phyloP scores from a whole-genome alignment of 805 yeast genomes.

The Candida multigemmis region DNA sequence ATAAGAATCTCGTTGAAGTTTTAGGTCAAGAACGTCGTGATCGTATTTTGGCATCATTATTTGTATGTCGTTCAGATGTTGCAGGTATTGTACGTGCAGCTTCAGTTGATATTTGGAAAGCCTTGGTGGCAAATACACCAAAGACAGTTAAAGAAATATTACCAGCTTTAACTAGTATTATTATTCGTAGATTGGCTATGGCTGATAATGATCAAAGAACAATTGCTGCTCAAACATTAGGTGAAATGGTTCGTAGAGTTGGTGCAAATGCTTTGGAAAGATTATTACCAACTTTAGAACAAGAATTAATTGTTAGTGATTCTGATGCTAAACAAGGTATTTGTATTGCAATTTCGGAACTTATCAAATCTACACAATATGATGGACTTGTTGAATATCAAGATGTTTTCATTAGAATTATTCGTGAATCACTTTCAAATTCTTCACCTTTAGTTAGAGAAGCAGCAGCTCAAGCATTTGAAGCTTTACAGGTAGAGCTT shows the following conservation, averaged over 20 bases:
- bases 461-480: slow-evolving; percentile 89
- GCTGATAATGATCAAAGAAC: slow-evolving; percentile 67
- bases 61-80: slow-evolving; percentile 89
- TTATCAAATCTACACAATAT: slow-evolving; percentile 62
- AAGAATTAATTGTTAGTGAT: slow-evolving; percentile 49
- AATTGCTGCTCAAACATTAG: slow-evolving; percentile 88
- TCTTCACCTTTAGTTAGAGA: slow-evolving; percentile 66
- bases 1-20: slow-evolving; percentile 59
- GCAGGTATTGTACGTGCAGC: slow-evolving; percentile 82
- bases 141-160: slow-evolving; percentile 86
- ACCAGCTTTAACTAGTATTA: slow-evolving; percentile 70
- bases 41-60: slow-evolving; percentile 73
- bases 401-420: slow-evolving; percentile 59
- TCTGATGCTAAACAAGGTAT: slow-evolving; percentile 93
- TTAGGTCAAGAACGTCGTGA: slow-evolving; percentile 88
- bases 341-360: slow-evolving; percentile 84
- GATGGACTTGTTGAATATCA: slow-evolving; percentile 59
- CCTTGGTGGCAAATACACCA: slow-evolving; percentile 92
- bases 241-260: slow-evolving; percentile 90
- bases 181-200: slow-evolving; percentile 80
- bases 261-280: slow-evolving; percentile 82
- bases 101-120: slow-evolving; percentile 93
- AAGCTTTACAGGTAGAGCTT: slow-evolving; percentile 69
- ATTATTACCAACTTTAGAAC: slow-evolving; percentile 76
- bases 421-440: slow-evolving; percentile 75